Conservation (phyloP, 2,329 filamentous ascomycete genomes). For the Curvularia verruculosa region DNA sequence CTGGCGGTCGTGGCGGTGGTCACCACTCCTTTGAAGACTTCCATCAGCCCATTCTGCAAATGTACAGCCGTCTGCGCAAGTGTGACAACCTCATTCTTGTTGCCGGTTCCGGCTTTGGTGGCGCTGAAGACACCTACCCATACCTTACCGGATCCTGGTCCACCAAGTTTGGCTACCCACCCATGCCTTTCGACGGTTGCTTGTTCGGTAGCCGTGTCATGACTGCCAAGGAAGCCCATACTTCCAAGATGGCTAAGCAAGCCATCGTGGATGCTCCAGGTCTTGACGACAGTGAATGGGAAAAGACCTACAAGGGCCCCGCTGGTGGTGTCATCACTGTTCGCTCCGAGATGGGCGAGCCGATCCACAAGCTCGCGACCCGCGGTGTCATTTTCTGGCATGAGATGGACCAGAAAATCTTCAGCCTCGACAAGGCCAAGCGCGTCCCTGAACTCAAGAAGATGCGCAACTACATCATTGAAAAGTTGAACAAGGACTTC, state of each 20-base stretch:
- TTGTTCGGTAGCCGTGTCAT: slow-evolving; percentile 57
- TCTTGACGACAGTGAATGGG: slow-evolving; percentile 54
- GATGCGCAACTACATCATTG: slow-evolving; percentile 55
- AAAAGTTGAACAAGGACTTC: slow-evolving; percentile 56
- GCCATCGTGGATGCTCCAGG: slow-evolving; percentile 54
- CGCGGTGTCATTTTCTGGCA: slow-evolving; percentile 96
- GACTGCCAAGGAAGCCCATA: slow-evolving; percentile 56
- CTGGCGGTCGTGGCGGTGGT: slow-evolving; percentile 57
- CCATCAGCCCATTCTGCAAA: slow-evolving; percentile 56
- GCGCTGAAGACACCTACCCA: slow-evolving; percentile 55
- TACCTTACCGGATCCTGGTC: slow-evolving; percentile 57
- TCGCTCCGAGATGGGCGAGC: slow-evolving; percentile 98
- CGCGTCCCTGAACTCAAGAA: slow-evolving; percentile 51
- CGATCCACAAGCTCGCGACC: slow-evolving; percentile 97
- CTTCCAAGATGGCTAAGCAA: slow-evolving; percentile 52
- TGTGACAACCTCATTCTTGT: slow-evolving; percentile 56
- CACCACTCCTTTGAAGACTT: slow-evolving; percentile 60
- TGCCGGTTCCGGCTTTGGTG: slow-evolving; percentile 57
- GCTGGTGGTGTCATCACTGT: slow-evolving; percentile 96
- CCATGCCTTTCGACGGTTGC: slow-evolving; percentile 57
- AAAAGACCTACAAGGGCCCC: slow-evolving; percentile 65
- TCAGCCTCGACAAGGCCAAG: slow-evolving; percentile 86
- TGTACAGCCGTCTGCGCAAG: slow-evolving; percentile 54
- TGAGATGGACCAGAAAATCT: slow-evolving; percentile 99
- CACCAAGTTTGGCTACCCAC: slow-evolving; percentile 50